Conservation (phyloP, 2,329 filamentous ascomycete genomes). For the Hymenoscyphus scutula region DNA sequence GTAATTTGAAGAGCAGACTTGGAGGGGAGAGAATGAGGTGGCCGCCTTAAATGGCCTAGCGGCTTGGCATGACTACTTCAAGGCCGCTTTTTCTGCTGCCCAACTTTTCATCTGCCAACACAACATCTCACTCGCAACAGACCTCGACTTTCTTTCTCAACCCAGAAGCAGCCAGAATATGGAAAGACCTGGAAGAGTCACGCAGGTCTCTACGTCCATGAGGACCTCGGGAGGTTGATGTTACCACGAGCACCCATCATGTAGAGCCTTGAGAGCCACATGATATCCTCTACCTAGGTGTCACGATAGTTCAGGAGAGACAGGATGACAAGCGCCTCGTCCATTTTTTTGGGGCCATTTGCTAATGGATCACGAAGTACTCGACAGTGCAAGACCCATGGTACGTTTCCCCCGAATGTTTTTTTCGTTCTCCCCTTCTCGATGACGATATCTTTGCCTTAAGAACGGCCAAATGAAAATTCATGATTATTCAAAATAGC, state of each 20-base stretch:
- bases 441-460: constrained; percentile 57
- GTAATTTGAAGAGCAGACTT: constrained; percentile 9
- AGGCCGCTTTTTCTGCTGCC: neutral
- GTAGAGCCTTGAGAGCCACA: neutral
- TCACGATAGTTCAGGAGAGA: neutral
- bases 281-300: neutral
- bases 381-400: neutral
- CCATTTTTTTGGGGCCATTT: neutral
- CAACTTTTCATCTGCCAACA: neutral
- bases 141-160: neutral
- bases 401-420: constrained; percentile 8
- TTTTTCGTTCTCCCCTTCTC: constrained; percentile 34
- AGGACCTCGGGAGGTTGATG: neutral
- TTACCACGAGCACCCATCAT: neutral
- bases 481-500: constrained; percentile 53
- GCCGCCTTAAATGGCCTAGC: neutral
- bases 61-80: neutral
- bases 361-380: neutral
- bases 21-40: constrained; percentile 8
- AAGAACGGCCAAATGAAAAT: constrained; percentile 66
- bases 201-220: neutral
- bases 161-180: neutral
- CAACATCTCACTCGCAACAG: neutral
- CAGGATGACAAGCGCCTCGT: neutral
- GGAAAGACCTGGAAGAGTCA: neutral